Evolutionary conservation across 768 basidiomycete genomes (phyloP).

Genomic region (Dentipellis fragilis): DNA sequence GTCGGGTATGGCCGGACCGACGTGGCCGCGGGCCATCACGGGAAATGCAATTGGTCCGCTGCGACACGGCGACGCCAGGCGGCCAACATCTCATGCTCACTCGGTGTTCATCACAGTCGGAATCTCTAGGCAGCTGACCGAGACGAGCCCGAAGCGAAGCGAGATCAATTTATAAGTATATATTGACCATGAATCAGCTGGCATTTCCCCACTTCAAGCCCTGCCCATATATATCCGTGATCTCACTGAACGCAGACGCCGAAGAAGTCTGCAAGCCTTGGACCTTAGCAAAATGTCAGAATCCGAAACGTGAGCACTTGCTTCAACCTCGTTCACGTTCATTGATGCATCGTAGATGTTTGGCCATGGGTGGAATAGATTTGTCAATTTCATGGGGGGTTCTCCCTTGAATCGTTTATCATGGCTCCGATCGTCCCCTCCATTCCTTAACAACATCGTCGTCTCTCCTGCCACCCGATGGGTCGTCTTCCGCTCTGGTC

Average conservation of each 20-base stretch:
- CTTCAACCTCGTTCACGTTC: neutral
- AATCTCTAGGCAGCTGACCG: neutral
- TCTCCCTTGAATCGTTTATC: constrained; percentile 75
- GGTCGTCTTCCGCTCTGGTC: constrained; percentile 66
- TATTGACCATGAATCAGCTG: neutral
- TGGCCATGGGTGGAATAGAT: constrained; percentile 19
- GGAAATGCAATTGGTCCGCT: too few species aligned
- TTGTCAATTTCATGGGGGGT: constrained; percentile 42
- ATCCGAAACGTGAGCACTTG: constrained; percentile 7
- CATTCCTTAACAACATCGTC: constrained; percentile 68
- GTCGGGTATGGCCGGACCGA: too few species aligned
- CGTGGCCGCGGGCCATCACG: too few species aligned
- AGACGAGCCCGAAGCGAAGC: neutral
- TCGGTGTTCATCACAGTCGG: too few species aligned
- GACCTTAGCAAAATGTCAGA: neutral
- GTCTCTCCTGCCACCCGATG: constrained; percentile 54
- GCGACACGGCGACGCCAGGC: too few species aligned
- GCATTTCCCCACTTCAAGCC: too few species aligned
- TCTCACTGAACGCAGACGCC: too few species aligned
- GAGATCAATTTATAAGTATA: neutral
- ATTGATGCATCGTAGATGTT: constrained; percentile 4
- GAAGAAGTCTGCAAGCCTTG: too few species aligned
- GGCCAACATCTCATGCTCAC: too few species aligned
- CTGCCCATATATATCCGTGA: too few species aligned
- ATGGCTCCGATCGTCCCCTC: constrained; percentile 66